Evolutionary conservation across 257 asterid genomes (phyloP).

Genomic region (Jaltomata sinuosa): DNA sequence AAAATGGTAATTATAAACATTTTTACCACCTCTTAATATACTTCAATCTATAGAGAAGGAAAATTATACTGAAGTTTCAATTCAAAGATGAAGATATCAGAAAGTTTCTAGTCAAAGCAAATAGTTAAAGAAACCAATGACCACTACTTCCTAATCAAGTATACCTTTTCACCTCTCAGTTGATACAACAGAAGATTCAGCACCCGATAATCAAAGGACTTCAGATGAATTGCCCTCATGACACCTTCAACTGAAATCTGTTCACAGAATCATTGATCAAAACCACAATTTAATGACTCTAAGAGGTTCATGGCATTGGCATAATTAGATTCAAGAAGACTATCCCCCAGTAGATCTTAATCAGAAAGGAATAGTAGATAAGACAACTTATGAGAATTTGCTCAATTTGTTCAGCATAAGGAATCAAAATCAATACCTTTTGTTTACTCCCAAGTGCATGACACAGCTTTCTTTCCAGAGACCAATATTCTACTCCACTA

Average conservation of each 20-base stretch:
- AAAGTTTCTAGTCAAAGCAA: background rate
- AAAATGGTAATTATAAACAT: background rate
- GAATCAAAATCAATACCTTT: conserved; percentile 29
- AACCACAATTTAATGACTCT: background rate
- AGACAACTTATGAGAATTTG: background rate
- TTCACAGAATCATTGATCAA: conserved; percentile 13
- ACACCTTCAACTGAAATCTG: conserved; percentile 74
- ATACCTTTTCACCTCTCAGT: conserved; percentile 67
- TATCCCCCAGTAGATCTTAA: background rate
- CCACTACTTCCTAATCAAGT: background rate
- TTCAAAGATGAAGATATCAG: background rate
- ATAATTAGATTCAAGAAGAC: background rate
- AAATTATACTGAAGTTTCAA: background rate
- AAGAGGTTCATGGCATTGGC: background rate
- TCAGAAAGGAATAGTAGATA: background rate
- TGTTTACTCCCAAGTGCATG: conserved; percentile 37
- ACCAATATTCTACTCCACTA: conserved; percentile 80
- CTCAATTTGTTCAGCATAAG: background rate
- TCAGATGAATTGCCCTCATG: conserved; percentile 65
- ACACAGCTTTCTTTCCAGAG: conserved; percentile 84
- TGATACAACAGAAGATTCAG: conserved; percentile 80
- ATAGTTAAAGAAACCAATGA: background rate
- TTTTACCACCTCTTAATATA: background rate
- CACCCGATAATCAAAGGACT: conserved; percentile 90
- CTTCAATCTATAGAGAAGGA: background rate